Base-by-base conservation (phyloP, 2,329 filamentous ascomycete genomes). In the Escovopsis sp. region DNA sequence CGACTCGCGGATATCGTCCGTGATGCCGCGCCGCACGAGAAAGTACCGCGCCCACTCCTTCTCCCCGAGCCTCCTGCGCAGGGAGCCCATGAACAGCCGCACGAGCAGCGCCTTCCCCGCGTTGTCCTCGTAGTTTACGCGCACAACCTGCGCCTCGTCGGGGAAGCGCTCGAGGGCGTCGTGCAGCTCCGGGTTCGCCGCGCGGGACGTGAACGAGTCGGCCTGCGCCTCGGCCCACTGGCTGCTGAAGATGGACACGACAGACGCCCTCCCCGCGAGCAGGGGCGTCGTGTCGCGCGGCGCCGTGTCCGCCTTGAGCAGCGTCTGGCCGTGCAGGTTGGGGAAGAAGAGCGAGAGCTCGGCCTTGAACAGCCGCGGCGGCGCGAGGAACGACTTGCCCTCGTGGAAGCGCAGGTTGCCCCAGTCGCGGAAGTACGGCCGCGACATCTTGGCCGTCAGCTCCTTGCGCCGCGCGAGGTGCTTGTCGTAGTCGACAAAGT, bases 341-440 rank as follows among this genome's bases (percentile, higher is more conserved):
- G 91, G 91, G 65, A 98, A 95, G 68, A 83, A 96, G 48, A 95
- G 74, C 5, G 89, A 82, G 40, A 79, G 72, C 33, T 93, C 84
- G 49, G 72, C 72, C 54, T 79, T 82, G 71, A 96, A 96, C 39
- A 89, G 72, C n/a, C 81, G 72, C 4, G 83, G 76, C 32, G 89
- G 89, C 15, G 86, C 79, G 40, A 89, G 67, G 64, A 95, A 98
- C 20, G 86, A 86, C 63, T 98, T 98, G 54, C 91, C 91, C 53
- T 87, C 77, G 63, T 91, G 80, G 50, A 80, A 73, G 40, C 71
- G 70, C 61, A 95, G 74, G 63, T 93, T 91, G 45, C 76, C 76
- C 83, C 87, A 95, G 70, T 98, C 89, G 59, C 87, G 83, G 66
- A 94, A 98, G 63, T 98, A 98, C 2, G 89, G 88, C 44, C 84